Percentiles rank a stretch among this genome's conserved stretches.
Evolutionary conservation across 176 grass and related monocot species (phyloP).

Genomic region (Rhynchospora breviuscula): DNA sequence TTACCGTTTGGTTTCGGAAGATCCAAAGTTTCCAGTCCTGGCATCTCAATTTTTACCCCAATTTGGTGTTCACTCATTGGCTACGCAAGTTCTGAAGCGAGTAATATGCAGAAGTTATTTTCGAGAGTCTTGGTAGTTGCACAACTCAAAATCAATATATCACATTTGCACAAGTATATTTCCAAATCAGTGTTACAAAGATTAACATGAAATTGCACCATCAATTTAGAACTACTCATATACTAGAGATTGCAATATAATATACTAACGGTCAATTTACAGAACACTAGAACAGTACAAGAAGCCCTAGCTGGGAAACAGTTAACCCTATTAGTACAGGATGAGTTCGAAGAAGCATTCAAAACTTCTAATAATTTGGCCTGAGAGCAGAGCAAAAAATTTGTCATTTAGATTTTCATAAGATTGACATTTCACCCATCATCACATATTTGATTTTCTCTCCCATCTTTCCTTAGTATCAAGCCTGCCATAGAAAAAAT

Average conservation of each 20-base stretch:
- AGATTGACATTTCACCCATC: not conserved
- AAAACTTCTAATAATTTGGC: not conserved
- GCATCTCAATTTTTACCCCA: too few relatives aligned
- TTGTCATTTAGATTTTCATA: not conserved
- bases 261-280: not conserved
- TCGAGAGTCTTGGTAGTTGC: too few relatives aligned
- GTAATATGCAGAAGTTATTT: too few relatives aligned
- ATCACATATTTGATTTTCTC: slow-evolving; percentile 28
- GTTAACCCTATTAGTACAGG: not conserved
- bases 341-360: not conserved
- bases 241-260: not conserved
- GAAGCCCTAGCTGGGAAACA: too few relatives aligned
- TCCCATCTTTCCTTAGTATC: slow-evolving; percentile 30
- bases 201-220: not conserved
- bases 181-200: too few relatives aligned
- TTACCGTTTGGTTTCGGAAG: too few relatives aligned
- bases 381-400: not conserved
- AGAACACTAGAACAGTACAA: not conserved
- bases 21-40: too few relatives aligned
- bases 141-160: too few relatives aligned
- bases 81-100: too few relatives aligned
- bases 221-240: not conserved
- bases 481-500: slow-evolving; percentile 4
- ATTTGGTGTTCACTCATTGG: too few relatives aligned
- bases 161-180: too few relatives aligned